A percentile compares a stretch with the other conserved stretches of the same genome.
phyloP scores from a whole-genome alignment of 2,329 filamentous ascomycete genomes.

The Cercospora brassicicola region DNA sequence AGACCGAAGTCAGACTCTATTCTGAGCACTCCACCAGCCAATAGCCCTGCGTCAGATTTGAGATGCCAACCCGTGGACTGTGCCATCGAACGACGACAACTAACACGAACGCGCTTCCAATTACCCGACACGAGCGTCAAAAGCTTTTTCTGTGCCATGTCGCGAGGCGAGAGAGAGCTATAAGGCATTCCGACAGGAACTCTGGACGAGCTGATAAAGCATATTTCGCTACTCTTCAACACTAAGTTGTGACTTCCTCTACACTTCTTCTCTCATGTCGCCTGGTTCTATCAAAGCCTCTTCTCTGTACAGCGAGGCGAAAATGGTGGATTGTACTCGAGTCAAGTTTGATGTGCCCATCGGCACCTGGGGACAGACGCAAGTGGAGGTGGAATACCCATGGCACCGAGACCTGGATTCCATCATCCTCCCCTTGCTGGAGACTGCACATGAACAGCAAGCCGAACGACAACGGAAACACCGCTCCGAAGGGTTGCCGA shows the following conservation, averaged over 20 bases:
- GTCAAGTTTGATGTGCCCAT: constrained; percentile 22
- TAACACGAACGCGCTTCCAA: neutral
- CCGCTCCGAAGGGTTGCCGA: neutral
- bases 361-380: constrained; percentile 18
- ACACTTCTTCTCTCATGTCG: neutral
- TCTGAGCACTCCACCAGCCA: constrained; percentile 10
- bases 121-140: neutral
- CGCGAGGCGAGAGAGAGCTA: neutral
- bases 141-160: neutral
- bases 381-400: constrained; percentile 22
- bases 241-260: neutral
- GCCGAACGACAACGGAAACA: constrained; percentile 18
- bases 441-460: constrained; percentile 18
- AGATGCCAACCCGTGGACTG: constrained; percentile 2
- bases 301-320: constrained; percentile 12
- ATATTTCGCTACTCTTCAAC: neutral
- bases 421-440: constrained; percentile 19
- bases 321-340: constrained; percentile 13
- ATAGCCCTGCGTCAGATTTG: neutral
- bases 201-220: neutral
- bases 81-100: neutral
- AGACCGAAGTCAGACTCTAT: constrained; percentile 11
- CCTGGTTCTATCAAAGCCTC: constrained; percentile 9
- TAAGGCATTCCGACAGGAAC: neutral
- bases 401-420: constrained; percentile 21